A percentile compares a stretch with the other conserved stretches of the same genome.
Evolutionary conservation across 1,284 basidiomycete species (phyloP).

Genomic region (Chalciporus piperatoides): DNA sequence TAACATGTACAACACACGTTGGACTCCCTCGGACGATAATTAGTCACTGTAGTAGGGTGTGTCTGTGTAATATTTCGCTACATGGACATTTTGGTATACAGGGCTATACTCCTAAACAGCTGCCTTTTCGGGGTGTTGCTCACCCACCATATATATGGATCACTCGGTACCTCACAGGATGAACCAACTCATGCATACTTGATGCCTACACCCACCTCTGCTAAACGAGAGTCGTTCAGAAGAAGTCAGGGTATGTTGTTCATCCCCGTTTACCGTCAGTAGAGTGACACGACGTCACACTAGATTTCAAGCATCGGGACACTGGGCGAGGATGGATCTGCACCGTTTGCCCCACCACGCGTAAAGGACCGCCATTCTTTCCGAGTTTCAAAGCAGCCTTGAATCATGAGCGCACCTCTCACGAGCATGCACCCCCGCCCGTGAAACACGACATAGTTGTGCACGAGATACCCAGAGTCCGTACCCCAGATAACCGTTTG

Average conservation of each 20-base stretch:
- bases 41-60: background rate
- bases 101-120: background rate
- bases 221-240: constrained; percentile 17
- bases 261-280: background rate
- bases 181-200: constrained; percentile 11
- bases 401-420: constrained; percentile 19
- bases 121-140: constrained; percentile 18
- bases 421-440: constrained; percentile 23
- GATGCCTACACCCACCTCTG: constrained; percentile 24
- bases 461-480: background rate
- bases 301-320: constrained; percentile 9
- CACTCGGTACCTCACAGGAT: constrained; percentile 5
- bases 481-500: constrained; percentile 4
- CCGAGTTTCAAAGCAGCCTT: constrained; percentile 19
- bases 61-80: background rate
- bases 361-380: constrained; percentile 16
- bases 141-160: constrained; percentile 10
- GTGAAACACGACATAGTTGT: constrained; percentile 19
- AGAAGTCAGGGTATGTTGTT: constrained; percentile 25
- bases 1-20: background rate
- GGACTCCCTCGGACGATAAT: background rate
- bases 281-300: constrained; percentile 2
- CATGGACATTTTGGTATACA: background rate
- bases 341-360: constrained; percentile 15
- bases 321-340: constrained; percentile 26